phyloP scores from a whole-genome alignment of 495 filamentous ascomycete species.

The Lasiosphaeria ovina region DNA sequence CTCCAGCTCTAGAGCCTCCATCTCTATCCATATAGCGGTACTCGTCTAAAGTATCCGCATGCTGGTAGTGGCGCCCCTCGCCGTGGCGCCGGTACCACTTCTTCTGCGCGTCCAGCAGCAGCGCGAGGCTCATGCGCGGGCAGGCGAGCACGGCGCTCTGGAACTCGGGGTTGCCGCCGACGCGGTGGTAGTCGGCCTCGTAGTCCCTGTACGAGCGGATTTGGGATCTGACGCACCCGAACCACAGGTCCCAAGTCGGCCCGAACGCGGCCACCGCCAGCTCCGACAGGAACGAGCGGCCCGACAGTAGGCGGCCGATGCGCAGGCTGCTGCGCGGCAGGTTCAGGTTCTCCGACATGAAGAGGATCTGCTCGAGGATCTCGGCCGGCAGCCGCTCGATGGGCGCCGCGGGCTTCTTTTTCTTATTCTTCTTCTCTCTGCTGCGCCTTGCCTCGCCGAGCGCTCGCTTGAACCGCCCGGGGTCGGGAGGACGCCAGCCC shows the following conservation, averaged over 20 bases:
- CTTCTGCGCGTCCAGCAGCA: slow-evolving; percentile 33
- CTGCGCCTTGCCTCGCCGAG: background rate
- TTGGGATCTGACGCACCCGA: slow-evolving; percentile 14
- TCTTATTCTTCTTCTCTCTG: slow-evolving; percentile 8
- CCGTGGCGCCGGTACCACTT: slow-evolving; percentile 25
- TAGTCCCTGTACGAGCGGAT: slow-evolving; percentile 9
- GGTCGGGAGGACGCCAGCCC: slow-evolving; percentile 21
- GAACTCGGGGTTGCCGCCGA: slow-evolving; percentile 31
- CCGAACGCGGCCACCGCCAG: slow-evolving; percentile 35
- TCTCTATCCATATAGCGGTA: no score
- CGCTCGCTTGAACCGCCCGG: slow-evolving; percentile 7
- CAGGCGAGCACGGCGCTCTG: slow-evolving; percentile 36
- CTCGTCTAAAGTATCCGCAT: background rate
- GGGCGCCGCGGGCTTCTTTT: slow-evolving; percentile 22
- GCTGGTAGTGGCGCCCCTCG: background rate
- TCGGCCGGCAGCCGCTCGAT: slow-evolving; percentile 42
- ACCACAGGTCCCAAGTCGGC: slow-evolving; percentile 40
- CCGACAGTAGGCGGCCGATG: slow-evolving; percentile 37
- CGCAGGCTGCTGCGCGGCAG: slow-evolving; percentile 35
- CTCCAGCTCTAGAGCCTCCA: background rate
- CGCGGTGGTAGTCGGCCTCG: slow-evolving; percentile 6
- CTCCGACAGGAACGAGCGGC: slow-evolving; percentile 22
- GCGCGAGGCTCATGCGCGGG: slow-evolving; percentile 27
- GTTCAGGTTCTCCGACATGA: slow-evolving; percentile 38
- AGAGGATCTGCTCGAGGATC: slow-evolving; percentile 42